Conservation (phyloP, 257 asterid species). For the Solanum arcanum region DNA sequence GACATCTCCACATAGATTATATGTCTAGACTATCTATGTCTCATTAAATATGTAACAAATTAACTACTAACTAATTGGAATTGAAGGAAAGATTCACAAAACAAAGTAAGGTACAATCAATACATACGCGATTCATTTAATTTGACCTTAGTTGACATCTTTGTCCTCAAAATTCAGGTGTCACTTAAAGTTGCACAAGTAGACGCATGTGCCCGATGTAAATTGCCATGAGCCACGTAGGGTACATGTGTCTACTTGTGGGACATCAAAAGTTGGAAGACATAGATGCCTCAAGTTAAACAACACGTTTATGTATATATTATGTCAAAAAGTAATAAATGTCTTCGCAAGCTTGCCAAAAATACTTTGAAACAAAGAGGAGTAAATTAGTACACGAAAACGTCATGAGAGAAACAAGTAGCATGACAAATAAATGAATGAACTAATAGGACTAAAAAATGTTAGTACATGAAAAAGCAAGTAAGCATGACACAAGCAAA, state of each 20-base stretch:
- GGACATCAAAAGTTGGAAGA: neutral
- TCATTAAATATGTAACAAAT: neutral
- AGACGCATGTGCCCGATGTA: neutral
- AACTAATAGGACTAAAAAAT: neutral
- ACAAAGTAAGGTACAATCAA: neutral
- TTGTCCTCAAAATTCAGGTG: neutral
- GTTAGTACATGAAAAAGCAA: neutral
- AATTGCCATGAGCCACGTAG: fast-evolving
- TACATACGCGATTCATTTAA: too few species aligned
- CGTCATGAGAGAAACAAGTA: neutral
- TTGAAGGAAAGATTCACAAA: neutral
- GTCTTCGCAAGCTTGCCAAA: neutral
- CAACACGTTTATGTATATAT: neutral
- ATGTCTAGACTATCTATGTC: neutral
- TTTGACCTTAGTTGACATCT: neutral
- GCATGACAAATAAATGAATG: neutral
- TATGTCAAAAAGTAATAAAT: neutral
- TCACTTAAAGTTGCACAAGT: neutral
- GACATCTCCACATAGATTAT: neutral
- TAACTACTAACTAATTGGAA: neutral
- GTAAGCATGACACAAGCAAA: neutral
- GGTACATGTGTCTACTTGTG: neutral
- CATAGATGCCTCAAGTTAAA: neutral
- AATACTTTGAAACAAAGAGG: neutral
- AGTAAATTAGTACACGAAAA: neutral